A percentile compares a stretch with the other conserved stretches of the same genome.
Evolutionary conservation across 1,284 basidiomycete species (phyloP).

Genomic region (Grifola frondosa): DNA sequence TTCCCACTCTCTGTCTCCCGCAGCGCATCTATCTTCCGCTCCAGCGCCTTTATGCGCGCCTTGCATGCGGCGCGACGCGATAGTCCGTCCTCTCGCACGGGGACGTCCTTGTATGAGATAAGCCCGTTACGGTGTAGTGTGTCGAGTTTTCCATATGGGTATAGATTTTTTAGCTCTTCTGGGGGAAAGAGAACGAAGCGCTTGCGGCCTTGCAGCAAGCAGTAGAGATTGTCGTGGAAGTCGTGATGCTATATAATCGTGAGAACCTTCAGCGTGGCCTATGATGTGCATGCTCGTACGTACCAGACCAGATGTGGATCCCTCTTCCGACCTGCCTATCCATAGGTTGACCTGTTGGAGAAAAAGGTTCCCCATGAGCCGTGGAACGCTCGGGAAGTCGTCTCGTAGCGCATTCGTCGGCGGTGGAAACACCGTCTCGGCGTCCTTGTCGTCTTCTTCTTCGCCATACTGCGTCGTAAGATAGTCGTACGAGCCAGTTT

Average conservation of each 20-base stretch:
- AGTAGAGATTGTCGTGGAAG: constrained; percentile 38
- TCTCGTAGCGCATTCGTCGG: constrained; percentile 30
- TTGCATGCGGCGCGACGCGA: constrained; percentile 25
- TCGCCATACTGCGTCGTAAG: constrained; percentile 36
- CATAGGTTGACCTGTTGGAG: constrained; percentile 36
- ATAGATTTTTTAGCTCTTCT: constrained; percentile 24
- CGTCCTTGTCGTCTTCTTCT: constrained; percentile 28
- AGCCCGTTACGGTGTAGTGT: constrained; percentile 29
- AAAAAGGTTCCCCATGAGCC: constrained; percentile 33
- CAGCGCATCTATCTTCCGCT: constrained; percentile 24
- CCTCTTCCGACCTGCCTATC: constrained; percentile 31
- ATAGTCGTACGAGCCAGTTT: constrained; percentile 27
- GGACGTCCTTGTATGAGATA: constrained; percentile 30
- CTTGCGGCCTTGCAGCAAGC: constrained; percentile 32
- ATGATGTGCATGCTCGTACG: not conserved
- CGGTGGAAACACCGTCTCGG: constrained; percentile 31
- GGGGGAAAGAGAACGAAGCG: constrained; percentile 37
- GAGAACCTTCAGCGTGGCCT: not conserved
- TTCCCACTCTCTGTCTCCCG: constrained; percentile 20
- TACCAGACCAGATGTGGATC: constrained; percentile 33
- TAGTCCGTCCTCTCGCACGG: constrained; percentile 31
- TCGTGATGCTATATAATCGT: constrained; percentile 29
- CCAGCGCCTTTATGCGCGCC: constrained; percentile 28
- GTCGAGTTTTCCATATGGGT: constrained; percentile 30
- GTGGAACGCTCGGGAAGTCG: constrained; percentile 31